Conservation (phyloP, 176 grass and related monocot species). For the Cenchrus fungigraminus region DNA sequence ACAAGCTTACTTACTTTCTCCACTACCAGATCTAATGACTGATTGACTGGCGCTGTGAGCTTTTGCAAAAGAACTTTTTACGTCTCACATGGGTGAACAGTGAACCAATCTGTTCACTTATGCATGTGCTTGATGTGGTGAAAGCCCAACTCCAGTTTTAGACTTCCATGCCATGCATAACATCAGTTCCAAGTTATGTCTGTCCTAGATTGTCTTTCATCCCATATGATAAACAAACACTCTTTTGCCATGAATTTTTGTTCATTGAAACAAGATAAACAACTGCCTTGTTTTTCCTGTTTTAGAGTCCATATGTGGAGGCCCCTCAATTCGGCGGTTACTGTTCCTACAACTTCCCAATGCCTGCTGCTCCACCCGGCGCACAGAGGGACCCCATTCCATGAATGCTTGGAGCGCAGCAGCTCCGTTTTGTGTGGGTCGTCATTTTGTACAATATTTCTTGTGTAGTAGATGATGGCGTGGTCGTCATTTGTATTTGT, state of each 20-base stretch:
- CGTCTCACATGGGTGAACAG: neutral
- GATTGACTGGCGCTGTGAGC: neutral
- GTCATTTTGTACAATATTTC: conserved; percentile 50
- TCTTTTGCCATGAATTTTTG: conserved; percentile 1
- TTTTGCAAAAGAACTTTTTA: conserved; percentile 1
- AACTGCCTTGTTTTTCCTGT: conserved; percentile 22
- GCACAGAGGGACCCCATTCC: conserved; percentile 64
- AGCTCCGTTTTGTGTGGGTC: conserved; percentile 20
- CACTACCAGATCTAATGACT: neutral
- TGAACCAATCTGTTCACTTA: neutral
- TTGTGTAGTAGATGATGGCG: conserved; percentile 38
- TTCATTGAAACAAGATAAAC: neutral
- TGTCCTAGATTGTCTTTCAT: neutral
- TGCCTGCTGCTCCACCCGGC: conserved; percentile 88
- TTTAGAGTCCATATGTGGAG: conserved; percentile 92
- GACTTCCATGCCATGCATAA: neutral
- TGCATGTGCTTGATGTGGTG: neutral
- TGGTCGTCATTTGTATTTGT: conserved; percentile 43
- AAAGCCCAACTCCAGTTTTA: neutral
- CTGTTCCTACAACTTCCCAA: conserved; percentile 45
- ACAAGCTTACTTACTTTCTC: neutral
- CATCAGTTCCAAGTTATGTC: neutral
- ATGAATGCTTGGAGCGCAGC: neutral
- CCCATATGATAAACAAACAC: neutral
- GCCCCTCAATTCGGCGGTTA: conserved; percentile 63